Evolutionary conservation across 768 basidiomycete genomes (phyloP).

Genomic region (Hericium rajendrae): DNA sequence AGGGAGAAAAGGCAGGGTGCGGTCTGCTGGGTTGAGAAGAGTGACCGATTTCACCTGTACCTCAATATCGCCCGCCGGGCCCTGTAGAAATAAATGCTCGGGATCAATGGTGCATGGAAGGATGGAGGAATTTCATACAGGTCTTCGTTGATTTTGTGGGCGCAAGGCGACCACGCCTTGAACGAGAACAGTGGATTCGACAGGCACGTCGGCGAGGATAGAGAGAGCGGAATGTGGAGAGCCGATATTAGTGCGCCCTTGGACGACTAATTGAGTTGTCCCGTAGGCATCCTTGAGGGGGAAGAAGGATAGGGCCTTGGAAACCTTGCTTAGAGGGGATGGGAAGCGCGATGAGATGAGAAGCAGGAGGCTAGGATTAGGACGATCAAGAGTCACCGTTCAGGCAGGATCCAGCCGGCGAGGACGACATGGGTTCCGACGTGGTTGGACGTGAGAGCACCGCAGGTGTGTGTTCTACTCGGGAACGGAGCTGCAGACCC

Average conservation of each 20-base stretch:
- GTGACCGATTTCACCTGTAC: slow-evolving; percentile 61
- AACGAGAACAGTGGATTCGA: slow-evolving; percentile 72
- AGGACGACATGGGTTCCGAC: slow-evolving; percentile 43
- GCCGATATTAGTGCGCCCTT: slow-evolving; percentile 15
- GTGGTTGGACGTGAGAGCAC: slow-evolving; percentile 13
- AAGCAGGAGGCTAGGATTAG: not conserved
- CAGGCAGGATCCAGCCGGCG: slow-evolving; percentile 74
- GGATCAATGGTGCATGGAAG: not conserved
- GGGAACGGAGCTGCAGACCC: slow-evolving; percentile 17
- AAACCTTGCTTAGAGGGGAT: slow-evolving; percentile 45
- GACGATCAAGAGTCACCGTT: slow-evolving; percentile 47
- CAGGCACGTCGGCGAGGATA: slow-evolving; percentile 51
- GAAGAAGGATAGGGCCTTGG: slow-evolving; percentile 72
- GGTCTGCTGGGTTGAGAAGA: slow-evolving; percentile 71
- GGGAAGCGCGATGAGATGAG: slow-evolving; percentile 20
- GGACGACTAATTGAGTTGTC: slow-evolving; percentile 68
- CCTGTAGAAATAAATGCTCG: slow-evolving; percentile 27
- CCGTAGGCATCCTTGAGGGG: slow-evolving; percentile 74
- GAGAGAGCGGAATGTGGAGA: slow-evolving; percentile 20
- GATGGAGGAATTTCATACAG: slow-evolving; percentile 26
- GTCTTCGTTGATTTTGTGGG: slow-evolving; percentile 50
- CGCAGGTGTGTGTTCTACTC: slow-evolving; percentile 19
- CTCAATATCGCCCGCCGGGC: slow-evolving; percentile 68
- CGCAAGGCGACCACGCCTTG: slow-evolving; percentile 63
- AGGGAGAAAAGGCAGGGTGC: slow-evolving; percentile 74